Conservation (phyloP, 129 eudicot genomes). For the Dittrichia graveolens region DNA sequence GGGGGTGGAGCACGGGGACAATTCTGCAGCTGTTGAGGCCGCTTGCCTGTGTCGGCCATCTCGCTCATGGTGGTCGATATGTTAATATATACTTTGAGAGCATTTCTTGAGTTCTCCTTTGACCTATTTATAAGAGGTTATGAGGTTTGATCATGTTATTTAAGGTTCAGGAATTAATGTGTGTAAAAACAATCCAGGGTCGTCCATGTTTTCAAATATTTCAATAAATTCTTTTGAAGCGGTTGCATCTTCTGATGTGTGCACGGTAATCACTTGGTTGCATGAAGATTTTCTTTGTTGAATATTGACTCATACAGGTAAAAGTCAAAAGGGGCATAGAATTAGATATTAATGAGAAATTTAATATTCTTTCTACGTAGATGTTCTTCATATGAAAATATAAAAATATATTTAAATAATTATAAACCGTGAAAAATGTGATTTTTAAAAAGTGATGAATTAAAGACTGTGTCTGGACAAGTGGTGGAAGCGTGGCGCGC, state of each 20-base stretch:
- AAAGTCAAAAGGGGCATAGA: constrained; percentile 20
- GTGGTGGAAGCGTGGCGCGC: no score
- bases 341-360: constrained; percentile 18
- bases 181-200: constrained; percentile 36
- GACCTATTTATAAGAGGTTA: constrained; percentile 29
- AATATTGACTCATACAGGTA: constrained; percentile 23
- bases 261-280: not conserved
- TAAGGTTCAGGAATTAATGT: constrained; percentile 10
- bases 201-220: constrained; percentile 17
- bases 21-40: no score
- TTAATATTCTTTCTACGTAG: not conserved
- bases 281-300: constrained; percentile 27
- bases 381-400: no score
- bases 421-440: no score
- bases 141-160: constrained; percentile 22
- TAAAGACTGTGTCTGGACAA: no score
- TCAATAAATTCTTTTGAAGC: constrained; percentile 26
- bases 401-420: no score
- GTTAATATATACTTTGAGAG: not conserved
- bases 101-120: not conserved
- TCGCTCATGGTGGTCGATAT: constrained; percentile 20
- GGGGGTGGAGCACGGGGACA: constrained; percentile 29
- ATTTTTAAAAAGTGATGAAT: no score
- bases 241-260: constrained; percentile 22
- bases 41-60: not conserved